phyloP scores from a whole-genome alignment of 306 rosid genomes.

The Prunus dulcis region DNA sequence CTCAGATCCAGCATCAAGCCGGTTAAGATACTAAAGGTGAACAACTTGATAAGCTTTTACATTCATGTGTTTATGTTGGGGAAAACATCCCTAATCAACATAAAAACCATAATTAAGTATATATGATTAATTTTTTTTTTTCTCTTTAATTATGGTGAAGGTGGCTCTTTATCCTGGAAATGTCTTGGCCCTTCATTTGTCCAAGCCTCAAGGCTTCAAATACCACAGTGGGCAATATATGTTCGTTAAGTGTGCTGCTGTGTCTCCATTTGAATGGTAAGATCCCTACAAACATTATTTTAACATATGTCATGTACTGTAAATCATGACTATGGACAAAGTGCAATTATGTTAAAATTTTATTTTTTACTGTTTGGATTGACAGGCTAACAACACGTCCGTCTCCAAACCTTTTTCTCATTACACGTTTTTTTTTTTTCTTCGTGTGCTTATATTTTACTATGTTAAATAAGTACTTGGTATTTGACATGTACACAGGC shows the following conservation, averaged over 20 bases:
- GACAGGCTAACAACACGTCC: background rate
- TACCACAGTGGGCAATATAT: slow-evolving; percentile 68
- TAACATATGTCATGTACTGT: background rate
- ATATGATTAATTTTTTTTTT: background rate
- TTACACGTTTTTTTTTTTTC: too few species aligned
- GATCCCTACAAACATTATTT: background rate
- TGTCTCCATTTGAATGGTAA: slow-evolving; percentile 26
- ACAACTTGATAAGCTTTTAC: background rate
- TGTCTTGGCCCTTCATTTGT: slow-evolving; percentile 57
- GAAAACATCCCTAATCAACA: background rate
- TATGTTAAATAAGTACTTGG: background rate
- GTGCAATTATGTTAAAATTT: background rate
- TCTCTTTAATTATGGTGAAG: slow-evolving; percentile 24
- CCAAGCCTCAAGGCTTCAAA: slow-evolving; percentile 60
- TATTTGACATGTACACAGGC: slow-evolving; percentile 29
- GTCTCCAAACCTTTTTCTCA: too few species aligned
- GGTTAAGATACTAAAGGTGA: slow-evolving; percentile 13
- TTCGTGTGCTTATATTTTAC: background rate
- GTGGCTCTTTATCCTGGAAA: slow-evolving; percentile 69
- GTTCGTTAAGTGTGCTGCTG: slow-evolving; percentile 20
- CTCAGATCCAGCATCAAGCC: slow-evolving; percentile 12
- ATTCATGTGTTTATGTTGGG: too few species aligned
- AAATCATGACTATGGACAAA: too few species aligned
- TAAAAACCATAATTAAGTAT: background rate
- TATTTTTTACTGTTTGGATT: background rate